Evolutionary conservation across 257 asterid species (phyloP).

Genomic region (Solanum phureja): DNA sequence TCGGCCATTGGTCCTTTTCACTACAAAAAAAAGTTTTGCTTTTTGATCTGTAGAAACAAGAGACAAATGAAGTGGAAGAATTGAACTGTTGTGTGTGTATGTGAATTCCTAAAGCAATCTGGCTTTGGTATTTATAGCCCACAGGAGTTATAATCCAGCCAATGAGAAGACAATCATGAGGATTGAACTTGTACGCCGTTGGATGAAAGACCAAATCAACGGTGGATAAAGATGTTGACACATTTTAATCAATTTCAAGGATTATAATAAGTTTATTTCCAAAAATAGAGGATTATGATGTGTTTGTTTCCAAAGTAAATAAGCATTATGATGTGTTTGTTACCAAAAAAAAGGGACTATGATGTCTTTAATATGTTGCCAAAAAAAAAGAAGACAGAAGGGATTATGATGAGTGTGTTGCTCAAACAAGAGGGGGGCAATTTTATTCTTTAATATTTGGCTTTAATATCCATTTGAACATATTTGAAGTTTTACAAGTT

Average conservation of each 20-base stretch:
- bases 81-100: neutral
- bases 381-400: no score
- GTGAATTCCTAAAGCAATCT: neutral
- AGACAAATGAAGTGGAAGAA: neutral
- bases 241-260: neutral
- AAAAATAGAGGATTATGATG: neutral
- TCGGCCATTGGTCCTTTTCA: neutral
- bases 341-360: neutral
- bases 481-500: neutral
- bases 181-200: conserved; percentile 29
- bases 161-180: conserved; percentile 12
- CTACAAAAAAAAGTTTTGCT: neutral
- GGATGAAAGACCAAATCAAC: conserved; percentile 14
- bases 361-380: no score
- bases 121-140: conserved; percentile 28
- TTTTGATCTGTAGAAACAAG: neutral
- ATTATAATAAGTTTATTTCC: neutral
- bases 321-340: neutral
- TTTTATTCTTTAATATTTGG: no score
- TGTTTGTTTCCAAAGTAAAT: neutral
- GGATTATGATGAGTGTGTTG: no score
- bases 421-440: no score
- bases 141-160: conserved; percentile 6
- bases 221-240: conserved; percentile 5
- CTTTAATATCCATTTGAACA: neutral